Conservation (phyloP, 192 early-diverging fungal genomes). For the Coemansia sp. region DNA sequence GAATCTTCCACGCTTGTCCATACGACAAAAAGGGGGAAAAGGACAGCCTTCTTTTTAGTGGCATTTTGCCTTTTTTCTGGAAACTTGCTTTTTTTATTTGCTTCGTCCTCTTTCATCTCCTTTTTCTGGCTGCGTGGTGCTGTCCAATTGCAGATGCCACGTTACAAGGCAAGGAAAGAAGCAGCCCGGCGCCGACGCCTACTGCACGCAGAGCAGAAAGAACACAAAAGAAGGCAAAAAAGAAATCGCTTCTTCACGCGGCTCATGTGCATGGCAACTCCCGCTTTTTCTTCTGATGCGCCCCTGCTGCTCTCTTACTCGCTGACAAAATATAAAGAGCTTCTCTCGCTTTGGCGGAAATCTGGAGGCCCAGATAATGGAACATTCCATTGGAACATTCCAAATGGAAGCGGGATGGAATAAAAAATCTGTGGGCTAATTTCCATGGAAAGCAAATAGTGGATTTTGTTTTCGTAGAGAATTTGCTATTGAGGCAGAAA, state of each 20-base stretch:
- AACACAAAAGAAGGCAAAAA: neutral
- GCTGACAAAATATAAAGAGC: too few species aligned
- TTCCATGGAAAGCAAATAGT: conserved; percentile 1
- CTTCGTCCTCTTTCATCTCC: neutral
- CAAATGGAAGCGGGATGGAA: conserved; percentile 12
- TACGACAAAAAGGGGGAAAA: too few species aligned
- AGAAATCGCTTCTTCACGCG: neutral
- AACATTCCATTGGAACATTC: conserved; percentile 20
- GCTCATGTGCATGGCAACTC: too few species aligned
- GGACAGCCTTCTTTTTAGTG: too few species aligned
- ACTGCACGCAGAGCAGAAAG: neutral
- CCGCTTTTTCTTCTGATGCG: too few species aligned
- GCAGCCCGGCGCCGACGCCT: too few species aligned
- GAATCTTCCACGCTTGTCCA: too few species aligned
- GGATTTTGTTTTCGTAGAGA: neutral
- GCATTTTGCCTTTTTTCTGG: neutral
- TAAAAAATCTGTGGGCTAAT: neutral
- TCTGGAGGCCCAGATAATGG: neutral
- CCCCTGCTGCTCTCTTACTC: neutral
- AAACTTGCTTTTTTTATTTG: neutral
- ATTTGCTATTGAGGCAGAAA: neutral
- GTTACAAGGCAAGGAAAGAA: neutral
- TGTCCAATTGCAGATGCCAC: neutral
- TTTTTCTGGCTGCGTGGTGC: neutral
- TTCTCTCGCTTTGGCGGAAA: neutral